phyloP scores from a whole-genome alignment of 495 filamentous ascomycete species.

The Aspergillus heteromorphus region DNA sequence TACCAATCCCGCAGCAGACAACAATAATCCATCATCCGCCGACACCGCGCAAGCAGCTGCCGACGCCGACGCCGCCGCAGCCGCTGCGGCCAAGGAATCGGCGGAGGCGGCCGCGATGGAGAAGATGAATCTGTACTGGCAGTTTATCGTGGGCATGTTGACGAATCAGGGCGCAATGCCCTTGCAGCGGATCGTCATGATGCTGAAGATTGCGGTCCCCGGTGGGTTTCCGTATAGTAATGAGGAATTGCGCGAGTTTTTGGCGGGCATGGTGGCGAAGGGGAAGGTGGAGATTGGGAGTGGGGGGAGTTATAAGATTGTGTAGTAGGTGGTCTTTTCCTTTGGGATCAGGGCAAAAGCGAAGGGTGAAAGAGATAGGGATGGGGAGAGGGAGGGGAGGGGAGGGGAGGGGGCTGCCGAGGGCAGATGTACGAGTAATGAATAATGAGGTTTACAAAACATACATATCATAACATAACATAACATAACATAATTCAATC shows the following conservation, averaged over 20 bases:
- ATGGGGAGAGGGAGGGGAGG: too few species aligned
- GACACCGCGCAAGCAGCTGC: slow-evolving; percentile 32
- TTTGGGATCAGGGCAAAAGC: too few species aligned
- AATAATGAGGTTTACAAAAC: neutral
- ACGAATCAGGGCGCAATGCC: slow-evolving; percentile 84
- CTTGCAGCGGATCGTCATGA: slow-evolving; percentile 76
- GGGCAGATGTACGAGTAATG: slow-evolving; percentile 1
- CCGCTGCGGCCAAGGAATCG: slow-evolving; percentile 38
- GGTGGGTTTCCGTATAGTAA: slow-evolving; percentile 85
- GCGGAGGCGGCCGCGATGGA: slow-evolving; percentile 55
- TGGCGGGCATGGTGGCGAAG: slow-evolving; percentile 64
- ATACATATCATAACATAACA: neutral
- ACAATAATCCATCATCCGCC: too few species aligned
- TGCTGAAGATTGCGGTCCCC: slow-evolving; percentile 84
- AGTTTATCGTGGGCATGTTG: slow-evolving; percentile 90
- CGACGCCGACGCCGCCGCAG: slow-evolving; percentile 49
- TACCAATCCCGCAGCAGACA: slow-evolving; percentile 29
- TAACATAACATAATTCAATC: too few species aligned
- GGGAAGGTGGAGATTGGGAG: slow-evolving; percentile 64
- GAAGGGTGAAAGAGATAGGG: too few species aligned
- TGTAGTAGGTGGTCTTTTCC: too few species aligned
- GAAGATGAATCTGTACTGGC: slow-evolving; percentile 79
- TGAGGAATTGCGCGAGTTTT: slow-evolving; percentile 65
- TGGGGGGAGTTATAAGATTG: slow-evolving; percentile 65
- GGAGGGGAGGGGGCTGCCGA: too few species aligned